Percentiles rank a stretch among this genome's conserved stretches.
phyloP scores from a whole-genome alignment of 305 asterid genomes.

The Caryopteris hybrid region DNA sequence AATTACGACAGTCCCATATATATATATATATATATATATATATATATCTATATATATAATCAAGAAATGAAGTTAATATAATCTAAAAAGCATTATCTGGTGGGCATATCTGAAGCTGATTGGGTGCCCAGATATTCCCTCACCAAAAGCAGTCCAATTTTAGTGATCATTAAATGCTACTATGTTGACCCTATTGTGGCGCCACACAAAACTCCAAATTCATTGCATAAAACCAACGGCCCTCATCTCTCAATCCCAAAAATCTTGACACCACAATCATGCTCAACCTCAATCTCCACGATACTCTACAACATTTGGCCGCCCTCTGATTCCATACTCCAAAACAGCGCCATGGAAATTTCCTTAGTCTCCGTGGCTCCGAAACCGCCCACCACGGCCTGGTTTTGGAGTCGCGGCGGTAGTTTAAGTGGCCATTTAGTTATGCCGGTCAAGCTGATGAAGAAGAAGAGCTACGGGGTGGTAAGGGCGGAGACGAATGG shows the following conservation, averaged over 20 bases:
- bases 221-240: conserved; percentile 22
- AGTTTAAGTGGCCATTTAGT: conserved; percentile 18
- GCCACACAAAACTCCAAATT: conserved; percentile 15
- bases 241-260: conserved; percentile 12
- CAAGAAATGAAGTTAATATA: neutral
- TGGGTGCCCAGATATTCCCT: conserved; percentile 25
- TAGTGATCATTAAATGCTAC: neutral
- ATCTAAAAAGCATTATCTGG: conserved; percentile 15
- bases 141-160: neutral
- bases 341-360: conserved; percentile 37
- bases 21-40: too few relatives aligned
- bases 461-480: conserved; percentile 24
- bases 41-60: too few relatives aligned
- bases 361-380: conserved; percentile 48
- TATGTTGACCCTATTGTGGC: conserved; percentile 23
- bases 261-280: conserved; percentile 4
- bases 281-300: conserved; percentile 17
- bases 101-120: neutral
- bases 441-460: conserved; percentile 22
- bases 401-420: conserved; percentile 26
- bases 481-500: conserved; percentile 50
- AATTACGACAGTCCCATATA: neutral
- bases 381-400: conserved; percentile 30
- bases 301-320: neutral
- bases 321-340: neutral